Base-by-base conservation (phyloP, 2,329 filamentous ascomycete genomes). In the Mycogone perniciosa region DNA sequence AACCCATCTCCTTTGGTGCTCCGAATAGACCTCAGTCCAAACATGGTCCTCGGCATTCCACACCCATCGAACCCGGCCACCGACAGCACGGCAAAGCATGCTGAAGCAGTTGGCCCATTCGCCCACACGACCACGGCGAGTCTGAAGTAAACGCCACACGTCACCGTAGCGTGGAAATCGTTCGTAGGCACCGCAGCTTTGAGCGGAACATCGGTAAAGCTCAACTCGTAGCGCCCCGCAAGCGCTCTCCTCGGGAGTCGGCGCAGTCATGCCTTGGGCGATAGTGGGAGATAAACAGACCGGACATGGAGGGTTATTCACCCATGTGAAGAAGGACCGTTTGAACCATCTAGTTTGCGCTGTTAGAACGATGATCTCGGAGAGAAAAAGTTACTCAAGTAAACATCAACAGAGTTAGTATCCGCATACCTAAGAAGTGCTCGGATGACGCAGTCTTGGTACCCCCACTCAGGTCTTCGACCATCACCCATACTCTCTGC, bases 101-200 rank as follows among this genome's bases (percentile, higher is more conserved):
- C 86, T 92, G 73, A 99, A 99, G 76, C 91, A 96, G 71, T 96
- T 97, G 58, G 89, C 90, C 90, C 93, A 97, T 73, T 99, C 93
- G 55, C 93, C 93, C 54, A 86, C 86, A 59, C 93, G 85, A 34
- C 93, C 93, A 59, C 87, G 81, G 59, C 88, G 79, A 30, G 89
- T 95, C 67, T 96, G 87, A 40, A 99, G 74, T 54, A 97, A 72
- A 46, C 90, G 85, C 84, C 95, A 97, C 29, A 96, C 92, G 65
- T 99, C 92, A 53, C 89, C 92, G 67, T 96, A 97, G 54, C 93
- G 82, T 37, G 93, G 91, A 60, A 96, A 99, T 56, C 92, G 83
- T 68, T 96, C 92, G 63, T 85, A 89, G 30, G 83, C 79, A 44
- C 84, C 80, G 68, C 92, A 99, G 43, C 77, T 76, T 1, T 79